Evolutionary conservation across 1,284 basidiomycete species (phyloP), one percentile per base, ranked within the genome.

Genomic region (Dichomitus squalens): DNA sequence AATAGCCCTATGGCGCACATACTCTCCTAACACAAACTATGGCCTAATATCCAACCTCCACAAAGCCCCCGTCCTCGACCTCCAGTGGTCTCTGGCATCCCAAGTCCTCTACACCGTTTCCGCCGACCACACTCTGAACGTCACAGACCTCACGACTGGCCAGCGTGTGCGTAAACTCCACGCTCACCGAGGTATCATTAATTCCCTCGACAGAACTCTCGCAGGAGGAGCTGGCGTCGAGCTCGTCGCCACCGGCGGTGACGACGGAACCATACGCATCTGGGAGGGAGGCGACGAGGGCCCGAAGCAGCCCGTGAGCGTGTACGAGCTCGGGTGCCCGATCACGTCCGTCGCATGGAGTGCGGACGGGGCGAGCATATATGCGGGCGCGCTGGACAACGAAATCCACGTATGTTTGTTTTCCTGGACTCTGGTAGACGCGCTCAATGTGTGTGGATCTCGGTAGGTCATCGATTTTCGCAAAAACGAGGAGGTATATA

Each of bases 291-390:
- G 86, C 1, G 85, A 88, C 6, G 85, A 93, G 29, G 87, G 86
- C n/a, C 72, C 76, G 0, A 96, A 94, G 72, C 78, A 85, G 7
- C 82, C 90, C 21, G 84, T 96, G 12, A 87, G 88, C 20, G 85
- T 88, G 33, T 90, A 94, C 66, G 87, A 94, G 63, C 70, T 96
- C 46, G 92, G 91, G 2, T 91, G 92, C 68, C 95, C 95, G 0
- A 90, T 93, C 27, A 97, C 95, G n/a, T 82, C 90, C 0, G 94
- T 96, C 0, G 91, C 90, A 68, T 97, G 93, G 94, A 90, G 92
- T 65, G 85, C 84, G 38, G 95, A 97, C 68, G 95, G 92, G 0
- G 82, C 90, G 61, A 90, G 85, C 61, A 80, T 95, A 55, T 97
- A 92, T 65, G 85, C 92, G n/a, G 93, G 89, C 8, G 94, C 92